phyloP scores from a whole-genome alignment of 495 filamentous ascomycete genomes.

The Cercophora sp. region DNA sequence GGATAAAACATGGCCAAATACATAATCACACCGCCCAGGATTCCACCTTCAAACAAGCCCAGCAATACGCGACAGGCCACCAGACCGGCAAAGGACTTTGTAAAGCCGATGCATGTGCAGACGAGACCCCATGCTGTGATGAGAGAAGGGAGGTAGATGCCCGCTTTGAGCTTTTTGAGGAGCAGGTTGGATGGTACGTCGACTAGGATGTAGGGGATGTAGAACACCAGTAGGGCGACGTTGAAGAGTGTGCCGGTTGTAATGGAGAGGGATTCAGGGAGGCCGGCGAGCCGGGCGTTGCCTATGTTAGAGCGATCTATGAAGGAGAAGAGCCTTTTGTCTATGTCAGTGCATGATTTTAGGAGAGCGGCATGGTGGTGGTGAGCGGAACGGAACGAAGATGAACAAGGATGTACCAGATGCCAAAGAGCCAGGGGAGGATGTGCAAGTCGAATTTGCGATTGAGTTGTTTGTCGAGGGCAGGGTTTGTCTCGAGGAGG shows the following conservation, averaged over 20 bases:
- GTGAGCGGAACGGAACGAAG: no score
- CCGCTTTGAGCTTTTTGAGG: conserved; percentile 57
- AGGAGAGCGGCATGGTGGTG: no score
- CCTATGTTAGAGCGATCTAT: conserved; percentile 53
- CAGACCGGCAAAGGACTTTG: conserved; percentile 51
- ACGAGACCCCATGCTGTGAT: conserved; percentile 50
- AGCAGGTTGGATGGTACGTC: conserved; percentile 59
- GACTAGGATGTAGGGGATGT: conserved; percentile 48
- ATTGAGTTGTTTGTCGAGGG: conserved; percentile 16
- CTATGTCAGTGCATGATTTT: no score
- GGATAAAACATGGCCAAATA: conserved; percentile 50
- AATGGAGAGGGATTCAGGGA: conserved; percentile 39
- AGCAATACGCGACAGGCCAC: conserved; percentile 55
- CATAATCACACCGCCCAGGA: conserved; percentile 53
- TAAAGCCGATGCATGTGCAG: conserved; percentile 53
- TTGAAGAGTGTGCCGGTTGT: conserved; percentile 38
- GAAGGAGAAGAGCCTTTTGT: conserved; percentile 49
- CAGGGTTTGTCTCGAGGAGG: conserved; percentile 5
- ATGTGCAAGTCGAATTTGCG: conserved; percentile 36
- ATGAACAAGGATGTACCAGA: no score
- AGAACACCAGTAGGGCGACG: conserved; percentile 45
- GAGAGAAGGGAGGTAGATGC: conserved; percentile 47
- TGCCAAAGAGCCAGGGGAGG: conserved; percentile 47
- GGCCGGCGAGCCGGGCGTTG: conserved; percentile 44
- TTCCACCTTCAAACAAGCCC: conserved; percentile 59